phyloP scores from a whole-genome alignment of 345 rosid species.

The Crucihimalaya himalaica region DNA sequence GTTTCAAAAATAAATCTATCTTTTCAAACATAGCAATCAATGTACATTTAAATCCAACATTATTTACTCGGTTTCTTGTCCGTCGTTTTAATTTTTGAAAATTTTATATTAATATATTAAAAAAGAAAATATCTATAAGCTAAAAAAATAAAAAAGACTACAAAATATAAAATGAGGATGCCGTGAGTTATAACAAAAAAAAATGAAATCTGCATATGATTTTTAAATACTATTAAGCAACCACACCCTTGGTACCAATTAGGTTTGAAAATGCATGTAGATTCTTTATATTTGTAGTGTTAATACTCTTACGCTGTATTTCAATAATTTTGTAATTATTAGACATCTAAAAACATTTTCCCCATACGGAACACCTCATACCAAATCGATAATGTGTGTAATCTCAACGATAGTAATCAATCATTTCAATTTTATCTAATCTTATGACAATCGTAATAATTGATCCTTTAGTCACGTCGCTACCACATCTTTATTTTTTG shows the following conservation, averaged over 20 bases:
- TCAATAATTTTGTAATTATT: conserved; percentile 25
- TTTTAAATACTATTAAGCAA: background rate
- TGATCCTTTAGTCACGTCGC: conserved; percentile 26
- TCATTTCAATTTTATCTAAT: conserved; percentile 6
- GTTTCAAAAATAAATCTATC: background rate
- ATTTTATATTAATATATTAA: background rate
- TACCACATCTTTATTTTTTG: background rate
- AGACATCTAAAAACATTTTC: background rate
- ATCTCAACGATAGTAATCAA: conserved; percentile 20
- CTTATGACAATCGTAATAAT: background rate
- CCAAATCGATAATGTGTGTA: conserved; percentile 24
- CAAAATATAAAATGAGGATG: background rate
- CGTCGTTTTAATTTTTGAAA: background rate
- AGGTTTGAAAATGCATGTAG: background rate
- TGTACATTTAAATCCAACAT: background rate
- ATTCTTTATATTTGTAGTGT: background rate
- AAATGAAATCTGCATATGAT: background rate
- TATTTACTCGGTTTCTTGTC: background rate
- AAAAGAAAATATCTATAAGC: background rate
- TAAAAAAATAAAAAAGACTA: background rate
- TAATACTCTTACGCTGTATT: background rate
- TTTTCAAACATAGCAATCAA: background rate
- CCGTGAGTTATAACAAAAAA: background rate
- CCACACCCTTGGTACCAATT: background rate
- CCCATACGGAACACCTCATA: conserved; percentile 24